A percentile compares a stretch with the other conserved stretches of the same genome.
Conservation (phyloP, 2,329 filamentous ascomycete species). For the Leptographium flavum region DNA sequence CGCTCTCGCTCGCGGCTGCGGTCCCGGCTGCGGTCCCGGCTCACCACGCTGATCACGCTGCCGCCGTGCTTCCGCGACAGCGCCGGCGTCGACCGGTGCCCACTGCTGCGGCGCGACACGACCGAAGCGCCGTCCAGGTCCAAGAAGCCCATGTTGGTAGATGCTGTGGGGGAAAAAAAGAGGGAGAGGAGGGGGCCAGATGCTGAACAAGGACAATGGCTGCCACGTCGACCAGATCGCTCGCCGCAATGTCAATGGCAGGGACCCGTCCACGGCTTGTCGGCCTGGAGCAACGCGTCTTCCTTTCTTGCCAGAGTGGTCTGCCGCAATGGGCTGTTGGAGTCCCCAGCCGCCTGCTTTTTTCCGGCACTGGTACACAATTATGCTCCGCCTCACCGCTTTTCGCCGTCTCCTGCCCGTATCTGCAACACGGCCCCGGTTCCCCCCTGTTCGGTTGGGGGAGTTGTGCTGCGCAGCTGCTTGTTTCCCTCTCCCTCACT, state of each 20-base stretch:
- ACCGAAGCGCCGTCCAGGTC: slow-evolving; percentile 18
- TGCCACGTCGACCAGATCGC: too few species aligned
- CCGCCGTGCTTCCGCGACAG: background rate
- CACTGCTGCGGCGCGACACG: slow-evolving; percentile 15
- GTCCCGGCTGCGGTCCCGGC: too few species aligned
- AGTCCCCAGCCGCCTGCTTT: background rate
- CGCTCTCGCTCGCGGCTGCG: background rate
- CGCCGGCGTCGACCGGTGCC: slow-evolving; percentile 11
- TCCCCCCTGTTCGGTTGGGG: too few species aligned
- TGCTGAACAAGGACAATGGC: too few species aligned
- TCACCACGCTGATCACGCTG: too few species aligned
- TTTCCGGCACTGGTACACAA: background rate
- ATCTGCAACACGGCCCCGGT: too few species aligned
- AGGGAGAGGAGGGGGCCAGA: background rate
- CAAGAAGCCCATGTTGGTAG: slow-evolving; percentile 18
- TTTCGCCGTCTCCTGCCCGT: background rate
- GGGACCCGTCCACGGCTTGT: too few species aligned
- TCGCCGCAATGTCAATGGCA: too few species aligned
- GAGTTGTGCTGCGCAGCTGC: background rate
- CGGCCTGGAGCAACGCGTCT: too few species aligned
- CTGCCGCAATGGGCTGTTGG: too few species aligned
- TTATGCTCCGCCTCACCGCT: background rate
- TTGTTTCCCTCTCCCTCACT: background rate
- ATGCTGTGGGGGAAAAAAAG: background rate
- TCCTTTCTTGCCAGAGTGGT: too few species aligned